Base-by-base conservation (phyloP, 257 asterid genomes). In the Solanum paucissectum region DNA sequence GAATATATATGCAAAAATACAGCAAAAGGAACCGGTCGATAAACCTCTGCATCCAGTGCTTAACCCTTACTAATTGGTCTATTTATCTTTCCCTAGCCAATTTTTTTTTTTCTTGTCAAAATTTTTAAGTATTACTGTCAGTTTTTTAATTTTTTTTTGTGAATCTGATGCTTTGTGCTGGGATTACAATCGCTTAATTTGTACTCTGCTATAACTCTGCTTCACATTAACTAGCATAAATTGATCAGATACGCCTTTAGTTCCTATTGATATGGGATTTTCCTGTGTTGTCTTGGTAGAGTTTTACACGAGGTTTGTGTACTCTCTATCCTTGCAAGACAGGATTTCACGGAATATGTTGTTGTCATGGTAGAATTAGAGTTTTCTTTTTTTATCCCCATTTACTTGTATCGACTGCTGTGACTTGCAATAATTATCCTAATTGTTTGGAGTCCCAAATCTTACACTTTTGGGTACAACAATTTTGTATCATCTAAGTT, bases 11-110 rank as follows among this genome's bases (percentile, higher is more conserved):
- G 76, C 38, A 18, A 46, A 32, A 44, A 37, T 27, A 83, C n/a
- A 58, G 87, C 55, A 60, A 84, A 37, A 60, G 76, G 55, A 84
- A 84, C 38, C 18, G 76, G 5, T 62, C 87, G 87, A 84, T 84
- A 84, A 84, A 62, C 87, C 87, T 84, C 60, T 84, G 87, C 87
- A 84, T 84, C 87, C 87, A 84, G 76, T 25, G 87, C 58, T 60
- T 84, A 34, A 84, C 76, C 58, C 58, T 27, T 9, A 20, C 14
- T 72, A 9, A 33, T 69, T 62, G 5, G 27, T 69, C 74, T 27
- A 13, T 68, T 66, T 5, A 64, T 64, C 34, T 42, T 27, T 66
- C 74, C 74, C 4, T 49, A 16, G 11, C 3, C 60, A 6, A 62
- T 64, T 1, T 5, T 29, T 13, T 71, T 69, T 8, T 13, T 16